Evolutionary conservation across 192 early-diverging fungal genomes (phyloP).

Genomic region (Backusella parvicylindrica): DNA sequence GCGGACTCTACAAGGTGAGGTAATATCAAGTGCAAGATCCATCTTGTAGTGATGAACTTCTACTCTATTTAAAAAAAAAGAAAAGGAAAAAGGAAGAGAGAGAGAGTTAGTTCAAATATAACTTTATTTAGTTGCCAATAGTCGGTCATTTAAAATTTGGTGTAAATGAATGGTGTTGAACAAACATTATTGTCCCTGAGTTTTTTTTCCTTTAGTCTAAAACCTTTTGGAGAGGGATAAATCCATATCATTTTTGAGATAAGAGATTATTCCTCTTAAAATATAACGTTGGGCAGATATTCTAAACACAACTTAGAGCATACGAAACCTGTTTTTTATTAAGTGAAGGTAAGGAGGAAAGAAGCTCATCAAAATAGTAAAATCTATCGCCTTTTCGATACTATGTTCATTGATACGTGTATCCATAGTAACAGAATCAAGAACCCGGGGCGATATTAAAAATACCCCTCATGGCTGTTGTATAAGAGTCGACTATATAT

Average conservation of each 20-base stretch:
- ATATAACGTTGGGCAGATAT: background rate
- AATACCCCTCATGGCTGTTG: too few species aligned
- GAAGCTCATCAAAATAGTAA: too few species aligned
- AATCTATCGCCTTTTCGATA: too few species aligned
- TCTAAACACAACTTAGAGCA: too few species aligned
- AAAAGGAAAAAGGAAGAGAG: background rate
- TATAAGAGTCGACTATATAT: too few species aligned
- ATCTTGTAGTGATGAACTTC: slow-evolving; percentile 10
- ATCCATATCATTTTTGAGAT: background rate
- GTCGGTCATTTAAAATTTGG: background rate
- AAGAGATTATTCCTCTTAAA: background rate
- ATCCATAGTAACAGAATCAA: too few species aligned
- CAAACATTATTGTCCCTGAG: background rate
- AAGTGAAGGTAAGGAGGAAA: too few species aligned
- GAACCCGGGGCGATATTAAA: too few species aligned
- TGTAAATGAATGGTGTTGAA: background rate
- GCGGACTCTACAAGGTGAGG: slow-evolving; percentile 51
- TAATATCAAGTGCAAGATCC: slow-evolving; percentile 47
- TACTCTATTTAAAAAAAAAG: background rate
- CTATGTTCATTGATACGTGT: too few species aligned
- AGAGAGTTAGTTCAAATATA: background rate
- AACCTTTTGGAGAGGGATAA: background rate
- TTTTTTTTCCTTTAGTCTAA: background rate
- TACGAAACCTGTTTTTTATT: too few species aligned
- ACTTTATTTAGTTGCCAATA: background rate